Evolutionary conservation across 1,284 basidiomycete species (phyloP).

Genomic region (Boletus mariae): DNA sequence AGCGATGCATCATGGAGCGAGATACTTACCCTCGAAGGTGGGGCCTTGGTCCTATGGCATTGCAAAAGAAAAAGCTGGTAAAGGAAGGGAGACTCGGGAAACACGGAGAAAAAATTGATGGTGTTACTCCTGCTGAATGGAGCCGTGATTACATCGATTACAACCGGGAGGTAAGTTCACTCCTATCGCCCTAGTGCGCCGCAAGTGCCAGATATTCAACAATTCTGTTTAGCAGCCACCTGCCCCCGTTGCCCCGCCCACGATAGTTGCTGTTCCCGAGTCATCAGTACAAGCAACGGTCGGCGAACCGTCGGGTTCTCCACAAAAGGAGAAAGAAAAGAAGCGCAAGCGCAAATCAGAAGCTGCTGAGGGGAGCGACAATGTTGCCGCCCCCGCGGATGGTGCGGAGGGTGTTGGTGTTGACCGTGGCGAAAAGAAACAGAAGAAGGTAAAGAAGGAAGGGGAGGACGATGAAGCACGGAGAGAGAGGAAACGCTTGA

Average conservation of each 20-base stretch:
- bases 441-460: slow-evolving; percentile 46
- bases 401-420: slow-evolving; percentile 30
- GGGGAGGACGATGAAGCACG: slow-evolving; percentile 58
- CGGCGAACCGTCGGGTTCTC: slow-evolving; percentile 39
- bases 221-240: slow-evolving; percentile 39
- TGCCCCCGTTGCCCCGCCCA: slow-evolving; percentile 25
- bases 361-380: slow-evolving; percentile 39
- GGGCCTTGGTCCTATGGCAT: slow-evolving; percentile 95
- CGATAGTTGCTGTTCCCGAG: slow-evolving; percentile 22
- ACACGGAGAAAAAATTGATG: slow-evolving; percentile 90
- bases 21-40: slow-evolving; percentile 98
- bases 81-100: slow-evolving; percentile 97
- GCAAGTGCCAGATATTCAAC: slow-evolving; percentile 6
- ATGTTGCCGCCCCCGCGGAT: slow-evolving; percentile 38
- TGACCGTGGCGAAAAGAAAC: slow-evolving; percentile 48
- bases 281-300: slow-evolving; percentile 21
- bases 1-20: slow-evolving; percentile 99
- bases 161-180: slow-evolving; percentile 48
- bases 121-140: slow-evolving; percentile 90
- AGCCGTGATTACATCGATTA: slow-evolving; percentile 93
- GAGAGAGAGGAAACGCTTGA: slow-evolving; percentile 57
- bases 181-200: slow-evolving; percentile 11
- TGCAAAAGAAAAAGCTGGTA: slow-evolving; percentile 98
- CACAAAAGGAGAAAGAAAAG: slow-evolving; percentile 60
- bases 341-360: slow-evolving; percentile 75